Conservation (phyloP, 257 asterid genomes). For the Solanum bukasovii region DNA sequence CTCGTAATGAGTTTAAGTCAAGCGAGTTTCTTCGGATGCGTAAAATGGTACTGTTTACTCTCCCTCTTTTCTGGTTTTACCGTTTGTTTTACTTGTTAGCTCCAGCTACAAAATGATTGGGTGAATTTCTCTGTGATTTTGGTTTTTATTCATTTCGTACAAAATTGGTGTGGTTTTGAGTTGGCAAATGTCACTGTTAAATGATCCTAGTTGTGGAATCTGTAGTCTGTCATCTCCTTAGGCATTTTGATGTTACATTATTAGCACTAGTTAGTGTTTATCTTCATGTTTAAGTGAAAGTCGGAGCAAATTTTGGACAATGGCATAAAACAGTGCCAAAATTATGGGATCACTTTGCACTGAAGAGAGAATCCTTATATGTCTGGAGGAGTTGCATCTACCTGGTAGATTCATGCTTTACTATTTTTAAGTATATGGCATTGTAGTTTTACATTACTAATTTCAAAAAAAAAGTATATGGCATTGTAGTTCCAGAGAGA, state of each 20-base stretch:
- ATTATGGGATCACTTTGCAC: neutral
- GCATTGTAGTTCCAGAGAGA: neutral
- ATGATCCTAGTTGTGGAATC: neutral
- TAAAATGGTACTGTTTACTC: constrained; percentile 43
- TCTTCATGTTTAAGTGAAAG: neutral
- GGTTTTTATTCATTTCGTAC: neutral
- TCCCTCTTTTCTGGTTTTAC: neutral
- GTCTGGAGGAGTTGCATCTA: neutral
- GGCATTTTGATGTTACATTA: neutral
- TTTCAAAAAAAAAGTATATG: neutral
- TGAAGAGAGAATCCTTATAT: neutral
- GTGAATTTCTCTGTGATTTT: neutral
- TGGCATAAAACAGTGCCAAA: neutral
- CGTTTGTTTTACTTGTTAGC: neutral
- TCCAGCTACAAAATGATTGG: neutral
- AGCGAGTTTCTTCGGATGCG: constrained; percentile 90
- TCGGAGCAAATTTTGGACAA: neutral
- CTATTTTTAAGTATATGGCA: neutral
- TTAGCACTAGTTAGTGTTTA: neutral
- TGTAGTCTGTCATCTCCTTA: neutral
- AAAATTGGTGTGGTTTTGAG: neutral
- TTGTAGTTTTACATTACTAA: neutral
- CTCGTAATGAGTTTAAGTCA: constrained; percentile 80
- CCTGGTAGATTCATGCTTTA: neutral
- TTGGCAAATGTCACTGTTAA: neutral